Conservation (phyloP, 2,329 filamentous ascomycete genomes). For the Arthrobotrys megalospora region DNA sequence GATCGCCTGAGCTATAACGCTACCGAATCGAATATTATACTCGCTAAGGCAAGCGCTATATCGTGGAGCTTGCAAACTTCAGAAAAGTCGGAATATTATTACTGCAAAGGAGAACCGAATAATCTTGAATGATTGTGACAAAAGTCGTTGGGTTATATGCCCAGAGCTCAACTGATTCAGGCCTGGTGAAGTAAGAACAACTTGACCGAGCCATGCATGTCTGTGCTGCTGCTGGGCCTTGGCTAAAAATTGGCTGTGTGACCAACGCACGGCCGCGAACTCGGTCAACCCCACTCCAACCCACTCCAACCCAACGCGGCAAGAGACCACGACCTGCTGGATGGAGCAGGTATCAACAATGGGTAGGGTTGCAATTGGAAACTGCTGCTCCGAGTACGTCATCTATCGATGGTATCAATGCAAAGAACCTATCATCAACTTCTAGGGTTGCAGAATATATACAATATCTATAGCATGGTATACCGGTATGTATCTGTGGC, state of each 20-base stretch:
- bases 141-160: no score
- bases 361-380: constrained; percentile 8
- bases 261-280: constrained; percentile 9
- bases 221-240: background rate
- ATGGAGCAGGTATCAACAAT: constrained; percentile 16
- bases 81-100: no score
- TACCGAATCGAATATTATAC: no score
- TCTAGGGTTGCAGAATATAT: background rate
- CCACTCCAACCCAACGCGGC: background rate
- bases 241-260: constrained; percentile 8
- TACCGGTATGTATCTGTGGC: background rate
- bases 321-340: constrained; percentile 11
- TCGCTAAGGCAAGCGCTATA: no score
- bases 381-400: background rate
- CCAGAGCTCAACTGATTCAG: no score
- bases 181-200: background rate
- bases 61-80: no score
- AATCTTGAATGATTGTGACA: no score
- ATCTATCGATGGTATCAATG: background rate
- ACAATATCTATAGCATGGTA: background rate
- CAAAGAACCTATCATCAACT: background rate
- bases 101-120: no score
- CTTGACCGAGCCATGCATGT: background rate
- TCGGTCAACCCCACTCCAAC: background rate
- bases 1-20: no score